phyloP scores from a whole-genome alignment of 139 green algal genomes.

The Nannochloris sp. region DNA sequence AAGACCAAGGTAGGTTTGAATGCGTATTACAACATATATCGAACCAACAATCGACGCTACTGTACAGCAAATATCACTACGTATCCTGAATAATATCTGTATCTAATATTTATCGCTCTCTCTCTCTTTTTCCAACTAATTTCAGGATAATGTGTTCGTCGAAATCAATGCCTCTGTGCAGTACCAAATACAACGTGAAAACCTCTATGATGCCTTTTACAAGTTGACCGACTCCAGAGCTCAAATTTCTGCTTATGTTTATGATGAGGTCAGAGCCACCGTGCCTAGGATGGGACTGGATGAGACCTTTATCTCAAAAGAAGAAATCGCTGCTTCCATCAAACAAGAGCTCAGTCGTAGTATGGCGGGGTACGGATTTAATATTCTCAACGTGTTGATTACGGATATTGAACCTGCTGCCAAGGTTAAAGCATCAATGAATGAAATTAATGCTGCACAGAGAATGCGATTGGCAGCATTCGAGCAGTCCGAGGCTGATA shows the following conservation, averaged over 20 bases:
- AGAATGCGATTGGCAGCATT: conserved; percentile 45
- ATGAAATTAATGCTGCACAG: conserved; percentile 80
- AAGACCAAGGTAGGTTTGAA: no score
- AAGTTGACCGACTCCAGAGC: conserved; percentile 49
- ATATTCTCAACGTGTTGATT: conserved; percentile 81
- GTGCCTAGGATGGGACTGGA: conserved; percentile 61
- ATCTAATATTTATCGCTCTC: no score
- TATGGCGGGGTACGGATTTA: conserved; percentile 66
- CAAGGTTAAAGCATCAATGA: conserved; percentile 74
- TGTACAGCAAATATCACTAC: no score
- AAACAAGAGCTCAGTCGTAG: conserved; percentile 49
- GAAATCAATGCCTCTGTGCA: conserved; percentile 70
- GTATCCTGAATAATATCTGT: no score
- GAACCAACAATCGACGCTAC: no score
- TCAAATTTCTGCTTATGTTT: conserved; percentile 65
- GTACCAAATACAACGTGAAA: conserved; percentile 52
- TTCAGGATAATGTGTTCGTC: conserved; percentile 74
- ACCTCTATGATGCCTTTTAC: conserved; percentile 78
- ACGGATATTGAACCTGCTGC: conserved; percentile 76
- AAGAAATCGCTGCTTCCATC: conserved; percentile 76
- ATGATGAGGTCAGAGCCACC: conserved; percentile 56
- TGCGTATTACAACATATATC: no score
- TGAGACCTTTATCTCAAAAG: conserved; percentile 68
- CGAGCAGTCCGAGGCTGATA: conserved; percentile 70
- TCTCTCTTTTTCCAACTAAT: no score